Evolutionary conservation across 169 alveolate species (phyloP).

Genomic region (Eimeria praecox): DNA sequence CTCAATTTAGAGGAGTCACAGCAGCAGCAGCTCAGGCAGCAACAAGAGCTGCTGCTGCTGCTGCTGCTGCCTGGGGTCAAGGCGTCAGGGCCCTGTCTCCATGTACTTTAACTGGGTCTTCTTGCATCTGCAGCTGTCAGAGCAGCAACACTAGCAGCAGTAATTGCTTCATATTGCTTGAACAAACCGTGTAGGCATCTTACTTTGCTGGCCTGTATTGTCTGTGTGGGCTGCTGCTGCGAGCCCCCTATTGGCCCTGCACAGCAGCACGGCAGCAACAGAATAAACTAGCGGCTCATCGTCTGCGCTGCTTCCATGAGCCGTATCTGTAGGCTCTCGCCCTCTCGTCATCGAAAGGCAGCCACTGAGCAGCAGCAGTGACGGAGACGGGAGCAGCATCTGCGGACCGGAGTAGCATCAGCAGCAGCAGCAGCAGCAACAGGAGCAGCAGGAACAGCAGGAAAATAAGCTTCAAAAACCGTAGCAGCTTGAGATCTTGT

Average conservation of each 20-base stretch:
- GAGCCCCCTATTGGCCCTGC: neutral
- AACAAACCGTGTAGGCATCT: neutral
- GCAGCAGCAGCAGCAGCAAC: neutral
- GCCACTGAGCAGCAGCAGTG: neutral
- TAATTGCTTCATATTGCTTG: neutral
- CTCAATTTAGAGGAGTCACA: neutral
- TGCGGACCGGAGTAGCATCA: too few relatives aligned
- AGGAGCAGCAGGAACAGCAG: neutral
- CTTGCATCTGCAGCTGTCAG: neutral
- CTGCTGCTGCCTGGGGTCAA: conserved; percentile 5
- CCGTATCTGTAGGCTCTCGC: neutral
- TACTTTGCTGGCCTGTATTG: neutral
- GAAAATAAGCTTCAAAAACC: neutral
- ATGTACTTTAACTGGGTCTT: neutral
- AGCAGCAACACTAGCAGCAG: neutral
- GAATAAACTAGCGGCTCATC: neutral
- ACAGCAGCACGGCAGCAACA: conserved; percentile 26
- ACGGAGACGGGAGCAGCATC: neutral
- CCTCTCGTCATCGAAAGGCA: neutral
- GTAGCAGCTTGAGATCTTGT: neutral
- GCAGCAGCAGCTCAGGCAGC: neutral
- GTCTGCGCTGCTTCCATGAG: neutral
- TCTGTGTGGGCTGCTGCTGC: neutral
- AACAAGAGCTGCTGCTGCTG: neutral
- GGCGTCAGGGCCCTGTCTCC: conserved; percentile 43